Evolutionary conservation across 192 early-diverging fungal species (phyloP).

Genomic region (Entomortierella parvispora): DNA sequence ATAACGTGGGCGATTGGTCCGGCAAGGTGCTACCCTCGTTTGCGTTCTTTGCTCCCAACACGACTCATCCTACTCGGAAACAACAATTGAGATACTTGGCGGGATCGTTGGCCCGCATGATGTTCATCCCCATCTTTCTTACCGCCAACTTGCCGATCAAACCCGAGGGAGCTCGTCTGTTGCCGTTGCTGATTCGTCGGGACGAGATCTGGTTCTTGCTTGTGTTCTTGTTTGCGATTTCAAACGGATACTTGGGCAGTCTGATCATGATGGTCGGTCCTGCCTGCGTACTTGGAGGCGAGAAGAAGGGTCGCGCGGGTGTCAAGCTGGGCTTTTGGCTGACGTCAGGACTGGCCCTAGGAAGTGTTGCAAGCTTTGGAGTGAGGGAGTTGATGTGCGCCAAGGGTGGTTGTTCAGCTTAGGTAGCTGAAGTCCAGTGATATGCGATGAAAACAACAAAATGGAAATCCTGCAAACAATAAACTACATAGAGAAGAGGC

Average conservation of each 20-base stretch:
- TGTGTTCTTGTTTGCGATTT: slow-evolving; percentile 68
- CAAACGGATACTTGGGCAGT: slow-evolving; percentile 75
- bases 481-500: no score
- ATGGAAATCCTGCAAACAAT: no score
- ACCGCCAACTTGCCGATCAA: slow-evolving; percentile 69
- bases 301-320: slow-evolving; percentile 70
- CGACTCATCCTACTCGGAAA: slow-evolving; percentile 54
- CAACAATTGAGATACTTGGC: slow-evolving; percentile 51
- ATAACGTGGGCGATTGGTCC: slow-evolving; percentile 78
- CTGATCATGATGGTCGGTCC: slow-evolving; percentile 72
- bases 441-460: no score
- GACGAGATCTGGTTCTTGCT: slow-evolving; percentile 64
- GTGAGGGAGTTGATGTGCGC: slow-evolving; percentile 54
- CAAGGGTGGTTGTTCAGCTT: slow-evolving; percentile 30
- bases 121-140: slow-evolving; percentile 77
- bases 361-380: slow-evolving; percentile 66
- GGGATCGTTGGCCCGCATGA: slow-evolving; percentile 59
- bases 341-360: slow-evolving; percentile 73
- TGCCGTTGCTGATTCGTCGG: slow-evolving; percentile 55
- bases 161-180: slow-evolving; percentile 21
- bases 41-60: slow-evolving; percentile 60
- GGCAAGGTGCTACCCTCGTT: slow-evolving; percentile 65
- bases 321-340: slow-evolving; percentile 74
- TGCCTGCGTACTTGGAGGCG: slow-evolving; percentile 37
- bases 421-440: no score